Conservation (phyloP, 345 rosid genomes). For the Arabidopsis arenosa region DNA sequence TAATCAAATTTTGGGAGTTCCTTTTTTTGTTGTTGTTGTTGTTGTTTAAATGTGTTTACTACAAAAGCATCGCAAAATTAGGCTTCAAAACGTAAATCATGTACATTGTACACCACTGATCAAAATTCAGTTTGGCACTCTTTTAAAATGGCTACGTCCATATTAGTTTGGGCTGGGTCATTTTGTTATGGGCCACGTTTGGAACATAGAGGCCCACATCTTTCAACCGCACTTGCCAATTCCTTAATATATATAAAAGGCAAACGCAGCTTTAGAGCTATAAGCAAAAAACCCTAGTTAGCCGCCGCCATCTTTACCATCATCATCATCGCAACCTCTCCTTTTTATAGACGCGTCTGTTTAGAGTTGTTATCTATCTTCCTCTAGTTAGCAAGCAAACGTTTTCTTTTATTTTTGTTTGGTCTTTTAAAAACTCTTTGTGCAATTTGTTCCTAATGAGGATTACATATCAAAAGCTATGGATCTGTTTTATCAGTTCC, state of each 20-base stretch:
- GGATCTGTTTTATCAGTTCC: constrained; percentile 31
- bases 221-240: background rate
- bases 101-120: background rate
- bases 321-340: background rate
- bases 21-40: background rate
- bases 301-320: constrained; percentile 20
- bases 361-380: rapidly evolving
- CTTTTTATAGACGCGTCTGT: constrained; percentile 27
- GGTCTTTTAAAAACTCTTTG: background rate
- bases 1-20: background rate
- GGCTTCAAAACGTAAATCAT: too few species aligned
- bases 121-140: too few species aligned
- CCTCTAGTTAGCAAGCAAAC: background rate
- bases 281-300: constrained; percentile 26
- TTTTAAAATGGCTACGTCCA: too few species aligned
- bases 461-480: constrained; percentile 40
- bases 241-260: background rate
- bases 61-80: background rate
- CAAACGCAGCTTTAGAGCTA: background rate
- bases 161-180: background rate
- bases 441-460: constrained; percentile 26
- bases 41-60: background rate
- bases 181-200: background rate
- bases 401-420: too few species aligned
- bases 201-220: background rate